Conservation (phyloP, 2,329 filamentous ascomycete genomes). For the Zymoseptoria crescenta region DNA sequence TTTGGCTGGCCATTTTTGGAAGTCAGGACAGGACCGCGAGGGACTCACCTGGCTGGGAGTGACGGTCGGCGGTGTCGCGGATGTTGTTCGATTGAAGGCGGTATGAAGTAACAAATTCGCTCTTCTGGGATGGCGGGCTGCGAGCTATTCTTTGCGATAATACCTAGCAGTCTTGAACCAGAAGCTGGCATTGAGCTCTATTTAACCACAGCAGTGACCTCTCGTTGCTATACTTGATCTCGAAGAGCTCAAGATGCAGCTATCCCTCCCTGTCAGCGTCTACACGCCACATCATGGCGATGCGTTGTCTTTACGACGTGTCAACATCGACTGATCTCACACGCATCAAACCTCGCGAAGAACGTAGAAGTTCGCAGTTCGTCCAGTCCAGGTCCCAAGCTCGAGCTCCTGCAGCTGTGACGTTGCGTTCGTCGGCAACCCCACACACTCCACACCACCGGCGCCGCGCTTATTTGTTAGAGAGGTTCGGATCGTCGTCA, state of each 20-base stretch:
- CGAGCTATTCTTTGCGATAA: neutral
- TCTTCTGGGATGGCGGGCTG: neutral
- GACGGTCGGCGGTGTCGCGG: neutral
- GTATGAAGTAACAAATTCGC: too few relatives aligned
- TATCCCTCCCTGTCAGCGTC: neutral
- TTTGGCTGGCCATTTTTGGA: neutral
- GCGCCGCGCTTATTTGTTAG: neutral
- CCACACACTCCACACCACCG: neutral
- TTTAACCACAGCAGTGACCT: neutral
- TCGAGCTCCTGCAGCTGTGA: neutral
- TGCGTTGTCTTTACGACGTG: neutral
- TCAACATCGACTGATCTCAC: neutral
- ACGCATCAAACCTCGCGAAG: neutral
- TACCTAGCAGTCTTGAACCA: neutral
- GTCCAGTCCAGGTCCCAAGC: neutral
- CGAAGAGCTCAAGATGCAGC: too few relatives aligned
- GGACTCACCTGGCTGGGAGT: neutral
- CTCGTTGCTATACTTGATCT: neutral
- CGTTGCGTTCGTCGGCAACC: neutral
- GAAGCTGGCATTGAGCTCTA: neutral
- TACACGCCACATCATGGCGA: neutral
- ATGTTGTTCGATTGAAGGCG: neutral
- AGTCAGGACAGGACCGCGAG: too few relatives aligned
- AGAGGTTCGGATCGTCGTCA: neutral
- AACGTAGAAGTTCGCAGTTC: too few relatives aligned